phyloP scores from a whole-genome alignment of 495 filamentous ascomycete species.

The Barbatosphaeria neglecta region DNA sequence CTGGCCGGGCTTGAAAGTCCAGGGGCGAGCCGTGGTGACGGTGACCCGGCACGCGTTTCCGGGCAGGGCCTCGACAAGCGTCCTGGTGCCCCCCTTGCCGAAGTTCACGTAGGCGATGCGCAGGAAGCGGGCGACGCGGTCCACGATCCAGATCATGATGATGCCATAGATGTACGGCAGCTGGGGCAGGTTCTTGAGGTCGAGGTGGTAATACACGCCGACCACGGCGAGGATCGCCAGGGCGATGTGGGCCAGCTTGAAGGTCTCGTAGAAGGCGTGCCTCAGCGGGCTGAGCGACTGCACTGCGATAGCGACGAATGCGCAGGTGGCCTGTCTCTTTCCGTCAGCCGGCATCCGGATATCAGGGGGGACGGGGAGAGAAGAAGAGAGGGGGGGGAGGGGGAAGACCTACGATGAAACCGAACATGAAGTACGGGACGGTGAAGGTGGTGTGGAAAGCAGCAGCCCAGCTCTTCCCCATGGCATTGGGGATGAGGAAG shows the following conservation, averaged over 20 bases:
- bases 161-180: conserved; percentile 48
- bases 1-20: conserved; percentile 61
- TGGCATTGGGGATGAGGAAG: conserved; percentile 17
- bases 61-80: conserved; percentile 51
- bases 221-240: conserved; percentile 51
- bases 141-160: conserved; percentile 53
- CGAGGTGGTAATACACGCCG: conserved; percentile 59
- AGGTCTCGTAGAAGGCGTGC: conserved; percentile 85
- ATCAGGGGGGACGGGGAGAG: too few species aligned
- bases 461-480: conserved; percentile 31
- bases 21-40: conserved; percentile 64
- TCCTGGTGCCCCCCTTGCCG: conserved; percentile 45
- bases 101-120: conserved; percentile 56
- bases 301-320: conserved; percentile 51
- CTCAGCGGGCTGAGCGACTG: conserved; percentile 68
- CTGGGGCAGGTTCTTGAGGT: conserved; percentile 48
- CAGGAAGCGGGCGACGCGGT: conserved; percentile 45
- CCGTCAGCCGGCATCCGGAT: conserved; percentile 8
- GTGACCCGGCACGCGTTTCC: conserved; percentile 58
- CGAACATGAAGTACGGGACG: conserved; percentile 32
- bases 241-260: conserved; percentile 67
- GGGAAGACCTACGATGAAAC: conserved; percentile 40
- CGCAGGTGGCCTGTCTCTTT: conserved; percentile 35
- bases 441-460: conserved; percentile 24
- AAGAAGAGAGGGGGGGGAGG: neutral